Conservation (phyloP, 306 rosid genomes). For the Senna siamea region DNA sequence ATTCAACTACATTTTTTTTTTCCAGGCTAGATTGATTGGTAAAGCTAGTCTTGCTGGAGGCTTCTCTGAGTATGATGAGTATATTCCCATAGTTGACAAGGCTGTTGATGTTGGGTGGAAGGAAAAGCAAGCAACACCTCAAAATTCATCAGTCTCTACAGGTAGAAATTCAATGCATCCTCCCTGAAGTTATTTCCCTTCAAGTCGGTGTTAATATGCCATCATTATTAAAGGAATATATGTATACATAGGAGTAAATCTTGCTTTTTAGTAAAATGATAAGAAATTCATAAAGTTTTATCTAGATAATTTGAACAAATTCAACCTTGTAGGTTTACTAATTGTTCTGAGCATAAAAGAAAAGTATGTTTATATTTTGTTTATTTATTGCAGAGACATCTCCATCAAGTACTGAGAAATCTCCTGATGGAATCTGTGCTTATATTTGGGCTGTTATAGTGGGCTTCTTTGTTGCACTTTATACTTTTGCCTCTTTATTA, state of each 20-base stretch:
- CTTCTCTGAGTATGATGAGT: constrained; percentile 66
- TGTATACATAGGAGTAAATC: no score
- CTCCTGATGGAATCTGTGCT: constrained; percentile 41
- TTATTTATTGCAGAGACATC: constrained; percentile 55
- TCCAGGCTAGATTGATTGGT: constrained; percentile 67
- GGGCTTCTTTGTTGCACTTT: constrained; percentile 62
- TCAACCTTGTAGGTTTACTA: constrained; percentile 19
- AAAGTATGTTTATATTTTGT: constrained; percentile 30
- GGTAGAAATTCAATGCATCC: constrained; percentile 53
- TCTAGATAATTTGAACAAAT: constrained; percentile 14
- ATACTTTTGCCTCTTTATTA: constrained; percentile 48
- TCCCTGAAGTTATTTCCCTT: constrained; percentile 9
- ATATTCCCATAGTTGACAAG: constrained; percentile 88
- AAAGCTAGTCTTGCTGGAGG: constrained; percentile 42
- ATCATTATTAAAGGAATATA: constrained; percentile 24
- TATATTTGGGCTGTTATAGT: constrained; percentile 53
- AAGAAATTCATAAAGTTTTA: not conserved
- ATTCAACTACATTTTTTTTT: constrained; percentile 39
- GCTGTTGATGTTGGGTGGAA: constrained; percentile 70
- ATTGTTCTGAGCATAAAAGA: constrained; percentile 11
- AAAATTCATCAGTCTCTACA: constrained; percentile 43
- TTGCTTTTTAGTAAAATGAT: no score
- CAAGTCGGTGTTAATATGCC: constrained; percentile 31
- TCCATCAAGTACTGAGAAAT: constrained; percentile 36
- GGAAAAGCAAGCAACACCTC: constrained; percentile 46